Base-by-base conservation (phyloP, 306 rosid species). In the Quercus parvula region DNA sequence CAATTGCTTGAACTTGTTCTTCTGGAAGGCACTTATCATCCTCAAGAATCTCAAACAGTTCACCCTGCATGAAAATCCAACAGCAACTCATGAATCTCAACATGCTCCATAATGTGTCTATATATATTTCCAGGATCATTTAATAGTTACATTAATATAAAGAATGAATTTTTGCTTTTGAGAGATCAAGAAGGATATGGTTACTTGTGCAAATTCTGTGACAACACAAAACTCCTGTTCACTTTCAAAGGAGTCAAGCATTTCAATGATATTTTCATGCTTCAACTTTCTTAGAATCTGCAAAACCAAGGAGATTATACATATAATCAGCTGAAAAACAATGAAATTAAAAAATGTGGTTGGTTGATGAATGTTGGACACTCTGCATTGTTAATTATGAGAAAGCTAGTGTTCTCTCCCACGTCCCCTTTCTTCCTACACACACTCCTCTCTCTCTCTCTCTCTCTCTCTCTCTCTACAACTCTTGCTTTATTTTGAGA, bases 181-280 rank as follows among this genome's bases (percentile, higher is more conserved):
- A 18, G 17, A 18, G 72, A 64, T 67, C 7, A 35, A 35, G 49
- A 67, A 19, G 7, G 25, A 84, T 76, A 82, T 73, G 73, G 73
- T 82, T 87, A 92, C 99, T 79, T 95, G 98, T 12, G 97, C 99
- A 72, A 95, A 95, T 84, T 93, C 99, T 6, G 99, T 95, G 79
- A 95, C 99, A 69, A 95, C 98, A 62, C 99, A 95, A 76, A 95
- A 95, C 83, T 95, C 99, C 80, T 95, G 99, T 0, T 94, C 94
- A 83, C 92, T 91, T 88, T 95, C 99, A 82, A 95, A 95, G 25
- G 99, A 95, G 85, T 95, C 99, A 73, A 95, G 98, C 98, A 95
- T 95, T 78, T 91, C 98, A 17, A 95, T 95, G 58, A 95, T 93
- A 83, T 95, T 92, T 80, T 81, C 98, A 81, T 95, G 99, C 93